Conservation (phyloP, 768 basidiomycete genomes). For the Kwoniella dendrophila region DNA sequence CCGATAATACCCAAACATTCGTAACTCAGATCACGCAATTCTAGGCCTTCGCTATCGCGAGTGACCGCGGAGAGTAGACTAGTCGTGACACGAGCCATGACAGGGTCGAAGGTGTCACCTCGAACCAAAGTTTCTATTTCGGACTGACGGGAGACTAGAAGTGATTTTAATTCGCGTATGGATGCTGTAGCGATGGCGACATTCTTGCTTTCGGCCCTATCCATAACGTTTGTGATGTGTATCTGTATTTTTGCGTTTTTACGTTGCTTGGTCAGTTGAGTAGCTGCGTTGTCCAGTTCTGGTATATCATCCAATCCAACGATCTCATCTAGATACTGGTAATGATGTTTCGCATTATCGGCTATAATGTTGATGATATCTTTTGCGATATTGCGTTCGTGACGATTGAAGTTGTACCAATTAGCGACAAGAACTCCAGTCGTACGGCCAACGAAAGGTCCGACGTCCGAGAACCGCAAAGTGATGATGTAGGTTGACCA, state of each 20-base stretch:
- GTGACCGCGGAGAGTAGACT: constrained; percentile 70
- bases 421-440: constrained; percentile 77
- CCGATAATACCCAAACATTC: constrained; percentile 91
- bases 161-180: constrained; percentile 71
- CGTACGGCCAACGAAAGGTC: constrained; percentile 81
- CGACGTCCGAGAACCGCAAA: constrained; percentile 69
- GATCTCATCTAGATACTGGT: constrained; percentile 69
- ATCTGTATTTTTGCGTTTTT: constrained; percentile 62
- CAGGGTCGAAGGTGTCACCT: constrained; percentile 82
- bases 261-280: constrained; percentile 54
- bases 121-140: constrained; percentile 67
- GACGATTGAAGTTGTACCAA: constrained; percentile 68
- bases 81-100: constrained; percentile 69
- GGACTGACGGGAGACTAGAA: constrained; percentile 62
- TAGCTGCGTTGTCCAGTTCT: constrained; percentile 58
- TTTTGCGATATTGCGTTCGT: constrained; percentile 63
- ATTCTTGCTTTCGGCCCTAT: constrained; percentile 78
- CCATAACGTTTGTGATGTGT: constrained; percentile 68
- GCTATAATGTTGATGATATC: constrained; percentile 70
- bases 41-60: constrained; percentile 76
- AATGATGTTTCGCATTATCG: constrained; percentile 64
- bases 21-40: constrained; percentile 70
- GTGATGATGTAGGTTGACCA: constrained; percentile 78
- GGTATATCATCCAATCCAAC: constrained; percentile 75
- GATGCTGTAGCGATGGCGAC: constrained; percentile 73